Conservation (phyloP, 495 filamentous ascomycete genomes). For the Copromyces sp. region DNA sequence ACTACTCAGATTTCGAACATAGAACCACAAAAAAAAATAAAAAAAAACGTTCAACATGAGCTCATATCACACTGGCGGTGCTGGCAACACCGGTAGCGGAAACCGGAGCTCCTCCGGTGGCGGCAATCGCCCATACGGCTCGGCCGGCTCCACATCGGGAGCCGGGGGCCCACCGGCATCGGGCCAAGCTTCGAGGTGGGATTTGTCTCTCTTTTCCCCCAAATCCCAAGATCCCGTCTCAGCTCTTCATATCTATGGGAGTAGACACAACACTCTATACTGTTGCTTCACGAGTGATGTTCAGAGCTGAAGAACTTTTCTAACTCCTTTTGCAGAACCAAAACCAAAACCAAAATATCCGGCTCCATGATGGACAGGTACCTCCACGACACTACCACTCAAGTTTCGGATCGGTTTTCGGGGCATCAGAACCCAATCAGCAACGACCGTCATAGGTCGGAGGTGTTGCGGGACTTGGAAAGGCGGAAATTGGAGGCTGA, state of each 20-base stretch:
- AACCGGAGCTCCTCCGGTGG: neutral
- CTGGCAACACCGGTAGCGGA: neutral
- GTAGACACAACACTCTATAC: neutral
- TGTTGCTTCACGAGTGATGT: neutral
- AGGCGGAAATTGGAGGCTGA: neutral
- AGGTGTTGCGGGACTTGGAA: neutral
- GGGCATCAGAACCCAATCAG: neutral
- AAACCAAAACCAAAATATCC: neutral
- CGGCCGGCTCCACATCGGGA: neutral
- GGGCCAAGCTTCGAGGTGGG: neutral
- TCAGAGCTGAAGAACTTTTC: neutral
- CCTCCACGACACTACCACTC: constrained; percentile 1
- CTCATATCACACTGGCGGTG: neutral
- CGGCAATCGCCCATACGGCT: neutral
- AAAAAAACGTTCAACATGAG: neutral
- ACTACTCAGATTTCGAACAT: neutral
- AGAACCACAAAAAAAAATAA: neutral
- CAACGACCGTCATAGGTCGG: neutral
- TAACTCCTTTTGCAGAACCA: neutral
- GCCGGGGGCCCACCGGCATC: neutral
- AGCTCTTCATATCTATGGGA: neutral
- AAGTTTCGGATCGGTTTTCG: constrained; percentile 1
- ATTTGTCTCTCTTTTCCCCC: neutral
- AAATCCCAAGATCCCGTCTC: neutral
- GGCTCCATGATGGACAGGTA: constrained; percentile 4